A percentile compares a stretch with the other conserved stretches of the same genome.
Evolutionary conservation across 192 early-diverging fungal genomes (phyloP).

Genomic region (Thamnidium elegans): DNA sequence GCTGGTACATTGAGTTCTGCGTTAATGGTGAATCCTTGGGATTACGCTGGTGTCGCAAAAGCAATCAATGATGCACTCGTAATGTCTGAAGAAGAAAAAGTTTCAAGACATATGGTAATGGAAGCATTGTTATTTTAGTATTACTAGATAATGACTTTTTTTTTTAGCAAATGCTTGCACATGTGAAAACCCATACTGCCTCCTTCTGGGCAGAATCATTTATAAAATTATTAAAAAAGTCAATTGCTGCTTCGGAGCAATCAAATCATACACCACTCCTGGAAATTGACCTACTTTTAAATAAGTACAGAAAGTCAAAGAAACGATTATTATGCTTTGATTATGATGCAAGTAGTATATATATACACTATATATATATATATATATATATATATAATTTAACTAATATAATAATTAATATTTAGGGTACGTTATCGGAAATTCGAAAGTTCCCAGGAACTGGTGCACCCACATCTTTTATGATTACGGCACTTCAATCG

Average conservation of each 20-base stretch:
- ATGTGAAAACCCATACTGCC: constrained; percentile 83
- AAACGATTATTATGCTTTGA: constrained; percentile 91
- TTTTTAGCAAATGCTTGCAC: constrained; percentile 68
- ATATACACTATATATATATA: not conserved
- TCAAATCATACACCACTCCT: constrained; percentile 43
- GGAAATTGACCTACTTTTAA: constrained; percentile 29
- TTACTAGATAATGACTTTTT: not conserved
- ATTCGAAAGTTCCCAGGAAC: constrained; percentile 81
- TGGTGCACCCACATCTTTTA: constrained; percentile 76
- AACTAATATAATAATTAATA: not conserved
- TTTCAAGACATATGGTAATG: constrained; percentile 56
- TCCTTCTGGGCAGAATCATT: constrained; percentile 86
- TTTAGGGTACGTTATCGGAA: constrained; percentile 88
- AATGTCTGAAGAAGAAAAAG: constrained; percentile 64
- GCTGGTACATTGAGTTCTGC: constrained; percentile 79
- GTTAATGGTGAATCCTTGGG: constrained; percentile 88
- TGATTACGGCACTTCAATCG: constrained; percentile 69
- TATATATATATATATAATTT: not conserved
- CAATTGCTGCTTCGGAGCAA: constrained; percentile 42
- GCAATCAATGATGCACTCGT: constrained; percentile 75
- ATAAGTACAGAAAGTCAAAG: constrained; percentile 54
- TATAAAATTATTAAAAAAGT: constrained; percentile 65
- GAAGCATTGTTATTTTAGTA: not conserved
- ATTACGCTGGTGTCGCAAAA: constrained; percentile 74
- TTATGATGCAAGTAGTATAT: constrained; percentile 68